Evolutionary conservation across 768 basidiomycete species (phyloP).

Genomic region (Podaxis carcinomalis): DNA sequence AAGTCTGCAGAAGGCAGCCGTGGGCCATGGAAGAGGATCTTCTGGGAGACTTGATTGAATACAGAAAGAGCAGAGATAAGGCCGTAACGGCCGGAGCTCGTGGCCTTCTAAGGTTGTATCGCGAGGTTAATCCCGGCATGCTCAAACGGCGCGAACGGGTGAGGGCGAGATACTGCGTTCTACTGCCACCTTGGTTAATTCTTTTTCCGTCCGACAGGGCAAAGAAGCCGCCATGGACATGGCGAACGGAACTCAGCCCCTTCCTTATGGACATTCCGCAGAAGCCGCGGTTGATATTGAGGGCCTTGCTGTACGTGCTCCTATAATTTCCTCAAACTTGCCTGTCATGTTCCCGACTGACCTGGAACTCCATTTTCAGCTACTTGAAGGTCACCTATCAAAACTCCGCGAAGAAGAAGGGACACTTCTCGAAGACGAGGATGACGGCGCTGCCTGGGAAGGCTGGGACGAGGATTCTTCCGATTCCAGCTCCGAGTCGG

Average conservation of each 20-base stretch:
- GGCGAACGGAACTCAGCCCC: constrained; percentile 54
- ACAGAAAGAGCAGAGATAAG: constrained; percentile 94
- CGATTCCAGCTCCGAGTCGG: constrained; percentile 49
- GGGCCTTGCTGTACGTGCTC: constrained; percentile 70
- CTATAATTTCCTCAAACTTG: background rate
- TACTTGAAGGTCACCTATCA: constrained; percentile 83
- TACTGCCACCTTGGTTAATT: background rate
- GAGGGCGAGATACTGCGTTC: constrained; percentile 16
- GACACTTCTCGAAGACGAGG: constrained; percentile 40
- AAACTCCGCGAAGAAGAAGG: constrained; percentile 63
- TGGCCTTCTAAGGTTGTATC: constrained; percentile 82
- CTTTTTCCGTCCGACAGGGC: constrained; percentile 45
- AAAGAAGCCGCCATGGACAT: constrained; percentile 86
- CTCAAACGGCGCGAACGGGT: constrained; percentile 86
- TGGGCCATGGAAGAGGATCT: constrained; percentile 97
- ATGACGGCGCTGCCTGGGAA: constrained; percentile 73
- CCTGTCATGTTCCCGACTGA: background rate
- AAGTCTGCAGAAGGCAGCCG: constrained; percentile 91
- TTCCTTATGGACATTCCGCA: constrained; percentile 79
- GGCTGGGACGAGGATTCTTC: constrained; percentile 81
- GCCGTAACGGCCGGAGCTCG: constrained; percentile 86
- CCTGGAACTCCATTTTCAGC: constrained; percentile 35
- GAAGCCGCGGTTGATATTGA: constrained; percentile 83
- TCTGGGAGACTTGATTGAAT: constrained; percentile 88
- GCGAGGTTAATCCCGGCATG: constrained; percentile 95